Percentiles rank a stretch among this genome's conserved stretches.
Evolutionary conservation across 2,329 filamentous ascomycete genomes (phyloP).

Genomic region (Xylogone sp.): DNA sequence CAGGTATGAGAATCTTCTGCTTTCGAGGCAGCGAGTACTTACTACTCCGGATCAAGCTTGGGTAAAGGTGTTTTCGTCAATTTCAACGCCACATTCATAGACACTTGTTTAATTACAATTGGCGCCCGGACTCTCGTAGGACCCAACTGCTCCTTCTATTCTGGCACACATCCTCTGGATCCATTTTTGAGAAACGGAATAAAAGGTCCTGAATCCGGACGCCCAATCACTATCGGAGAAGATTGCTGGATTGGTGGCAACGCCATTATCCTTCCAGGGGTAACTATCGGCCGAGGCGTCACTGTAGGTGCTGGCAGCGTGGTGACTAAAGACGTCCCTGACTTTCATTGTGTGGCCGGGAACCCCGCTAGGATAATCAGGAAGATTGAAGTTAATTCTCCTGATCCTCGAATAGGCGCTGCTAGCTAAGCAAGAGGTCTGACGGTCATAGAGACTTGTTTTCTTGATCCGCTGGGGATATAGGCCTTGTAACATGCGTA

Average conservation of each 20-base stretch:
- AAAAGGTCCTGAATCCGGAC: conserved; percentile 70
- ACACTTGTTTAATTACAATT: conserved; percentile 71
- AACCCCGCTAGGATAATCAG: conserved; percentile 61
- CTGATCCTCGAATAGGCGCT: conserved; percentile 16
- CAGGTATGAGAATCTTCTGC: conserved; percentile 33
- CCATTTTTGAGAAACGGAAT: conserved; percentile 70
- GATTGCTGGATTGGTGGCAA: conserved; percentile 80
- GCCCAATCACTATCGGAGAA: conserved; percentile 70
- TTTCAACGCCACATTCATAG: conserved; percentile 70
- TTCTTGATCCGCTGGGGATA: no score
- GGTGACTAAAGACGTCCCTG: conserved; percentile 72
- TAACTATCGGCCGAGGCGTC: conserved; percentile 71
- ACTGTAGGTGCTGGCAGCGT: conserved; percentile 79
- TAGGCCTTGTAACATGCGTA: no score
- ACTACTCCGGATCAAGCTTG: conserved; percentile 36
- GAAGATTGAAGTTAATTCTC: conserved; percentile 31
- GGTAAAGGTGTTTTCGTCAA: conserved; percentile 74
- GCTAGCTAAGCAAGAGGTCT: not conserved
- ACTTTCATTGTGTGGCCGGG: conserved; percentile 59
- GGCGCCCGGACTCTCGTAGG: conserved; percentile 76
- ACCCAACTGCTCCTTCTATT: conserved; percentile 73
- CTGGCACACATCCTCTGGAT: conserved; percentile 73
- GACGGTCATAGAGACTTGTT: not conserved
- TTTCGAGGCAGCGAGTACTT: conserved; percentile 2
- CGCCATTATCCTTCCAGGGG: conserved; percentile 67